Percentiles rank a stretch among this genome's conserved stretches.
phyloP scores from a whole-genome alignment of 768 basidiomycete genomes.

The Boletus huronensis region DNA sequence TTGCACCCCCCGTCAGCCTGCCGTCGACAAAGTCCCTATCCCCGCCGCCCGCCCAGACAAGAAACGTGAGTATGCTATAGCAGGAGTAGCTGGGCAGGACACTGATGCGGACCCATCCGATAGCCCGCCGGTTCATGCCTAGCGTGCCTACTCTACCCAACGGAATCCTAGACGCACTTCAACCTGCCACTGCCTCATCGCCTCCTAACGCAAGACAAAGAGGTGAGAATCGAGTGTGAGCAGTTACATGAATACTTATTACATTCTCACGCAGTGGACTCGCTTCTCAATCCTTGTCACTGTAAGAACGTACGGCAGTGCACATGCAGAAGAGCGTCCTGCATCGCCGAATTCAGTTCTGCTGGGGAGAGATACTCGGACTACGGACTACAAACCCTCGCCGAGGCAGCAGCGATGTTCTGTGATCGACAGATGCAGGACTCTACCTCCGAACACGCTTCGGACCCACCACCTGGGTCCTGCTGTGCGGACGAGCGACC shows the following conservation, averaged over 20 bases:
- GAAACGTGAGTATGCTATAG: slow-evolving; percentile 28
- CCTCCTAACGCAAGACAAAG: slow-evolving; percentile 47
- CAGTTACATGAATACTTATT: not conserved
- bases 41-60: slow-evolving; percentile 31
- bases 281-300: slow-evolving; percentile 60
- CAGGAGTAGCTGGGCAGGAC: slow-evolving; percentile 1
- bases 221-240: slow-evolving; percentile 34
- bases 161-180: slow-evolving; percentile 57
- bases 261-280: slow-evolving; percentile 43
- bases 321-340: slow-evolving; percentile 36
- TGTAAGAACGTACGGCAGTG: slow-evolving; percentile 58
- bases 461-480: slow-evolving; percentile 19
- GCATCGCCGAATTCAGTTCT: slow-evolving; percentile 4
- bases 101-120: slow-evolving; percentile 9
- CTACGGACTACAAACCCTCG: slow-evolving; percentile 34
- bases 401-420: slow-evolving; percentile 35
- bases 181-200: slow-evolving; percentile 24
- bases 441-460: slow-evolving; percentile 3
- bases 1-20: slow-evolving; percentile 47
- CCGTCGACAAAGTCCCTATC: slow-evolving; percentile 30
- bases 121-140: slow-evolving; percentile 67
- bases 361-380: not conserved
- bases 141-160: slow-evolving; percentile 71
- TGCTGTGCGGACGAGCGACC: slow-evolving; percentile 10
- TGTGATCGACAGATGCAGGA: slow-evolving; percentile 4